phyloP scores from a whole-genome alignment of 2,329 filamentous ascomycete genomes.

The Cordyceps cicadae region DNA sequence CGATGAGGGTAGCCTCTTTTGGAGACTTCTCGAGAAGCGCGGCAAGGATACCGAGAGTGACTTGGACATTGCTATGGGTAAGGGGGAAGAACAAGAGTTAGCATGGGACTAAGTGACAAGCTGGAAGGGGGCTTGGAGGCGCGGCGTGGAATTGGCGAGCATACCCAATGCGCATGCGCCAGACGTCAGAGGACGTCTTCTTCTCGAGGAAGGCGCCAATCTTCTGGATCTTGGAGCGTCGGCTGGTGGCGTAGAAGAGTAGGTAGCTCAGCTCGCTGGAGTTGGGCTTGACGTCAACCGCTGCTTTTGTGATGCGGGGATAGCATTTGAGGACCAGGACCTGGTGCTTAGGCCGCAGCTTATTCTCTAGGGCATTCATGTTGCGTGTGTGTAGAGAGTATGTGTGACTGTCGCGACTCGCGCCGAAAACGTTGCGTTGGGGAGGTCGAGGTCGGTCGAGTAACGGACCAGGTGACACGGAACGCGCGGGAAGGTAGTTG shows the following conservation, averaged over 20 bases:
- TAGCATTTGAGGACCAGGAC: conserved; percentile 95
- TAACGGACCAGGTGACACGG: not conserved
- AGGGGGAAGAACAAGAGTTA: conserved; percentile 1
- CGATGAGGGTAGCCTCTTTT: conserved; percentile 83
- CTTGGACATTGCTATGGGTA: conserved; percentile 71
- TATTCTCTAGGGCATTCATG: conserved; percentile 60
- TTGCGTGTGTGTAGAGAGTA: conserved; percentile 12
- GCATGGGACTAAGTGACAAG: not conserved
- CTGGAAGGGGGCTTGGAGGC: not conserved
- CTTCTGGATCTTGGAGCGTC: conserved; percentile 91
- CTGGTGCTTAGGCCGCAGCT: conserved; percentile 88
- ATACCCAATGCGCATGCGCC: conserved; percentile 78
- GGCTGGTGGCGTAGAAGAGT: conserved; percentile 91
- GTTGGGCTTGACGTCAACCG: conserved; percentile 89
- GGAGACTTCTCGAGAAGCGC: conserved; percentile 89
- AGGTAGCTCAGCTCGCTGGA: conserved; percentile 95
- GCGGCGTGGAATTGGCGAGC: conserved; percentile 18
- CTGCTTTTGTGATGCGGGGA: conserved; percentile 82
- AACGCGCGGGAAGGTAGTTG: too few relatives aligned
- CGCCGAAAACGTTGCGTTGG: not conserved
- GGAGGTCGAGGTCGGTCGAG: not conserved
- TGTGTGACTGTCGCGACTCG: not conserved
- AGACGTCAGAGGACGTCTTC: conserved; percentile 86
- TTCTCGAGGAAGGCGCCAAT: conserved; percentile 92
- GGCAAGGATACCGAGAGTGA: conserved; percentile 85